These are phyloP conservation scores for Plasmopara halstedii DNA, from an alignment of 352 stramenopile genomes.

Conservation along the genomic window DNA sequence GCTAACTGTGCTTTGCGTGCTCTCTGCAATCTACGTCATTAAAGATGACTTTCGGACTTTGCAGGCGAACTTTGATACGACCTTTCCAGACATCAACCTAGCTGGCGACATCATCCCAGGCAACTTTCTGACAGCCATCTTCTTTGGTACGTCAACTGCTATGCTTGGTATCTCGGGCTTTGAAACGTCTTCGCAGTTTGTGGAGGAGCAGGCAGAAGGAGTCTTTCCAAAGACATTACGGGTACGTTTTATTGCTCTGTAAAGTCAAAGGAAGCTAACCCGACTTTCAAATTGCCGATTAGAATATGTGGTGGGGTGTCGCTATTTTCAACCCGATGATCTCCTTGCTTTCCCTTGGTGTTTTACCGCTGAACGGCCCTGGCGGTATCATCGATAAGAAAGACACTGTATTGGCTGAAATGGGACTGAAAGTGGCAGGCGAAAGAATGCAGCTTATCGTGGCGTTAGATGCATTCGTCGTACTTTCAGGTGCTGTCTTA, in stretches of 20 bases:
- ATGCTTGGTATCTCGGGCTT: conserved; percentile 95
- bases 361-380: conserved; percentile 74
- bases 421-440: conserved; percentile 78
- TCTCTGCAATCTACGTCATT: conserved; percentile 74
- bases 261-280: background rate
- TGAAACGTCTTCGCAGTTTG: conserved; percentile 92
- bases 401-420: conserved; percentile 87
- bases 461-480: conserved; percentile 90
- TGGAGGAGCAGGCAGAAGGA: conserved; percentile 91
- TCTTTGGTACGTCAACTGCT: conserved; percentile 88
- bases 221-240: conserved; percentile 92
- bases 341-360: conserved; percentile 84
- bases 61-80: conserved; percentile 70
- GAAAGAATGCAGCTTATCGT: conserved; percentile 71
- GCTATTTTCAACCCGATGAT: conserved; percentile 93
- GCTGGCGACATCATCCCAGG: conserved; percentile 68
- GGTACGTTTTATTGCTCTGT: conserved; percentile 18
- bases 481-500: conserved; percentile 89
- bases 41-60: conserved; percentile 78
- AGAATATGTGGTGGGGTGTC: conserved; percentile 93
- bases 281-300: conserved; percentile 3
- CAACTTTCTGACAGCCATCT: conserved; percentile 81
- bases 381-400: conserved; percentile 76
- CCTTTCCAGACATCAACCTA: conserved; percentile 86
- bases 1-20: conserved; percentile 68